These are phyloP conservation scores for Fusarium sp. DNA, from an alignment of 2,329 filamentous ascomycete genomes.

Conservation along the genomic window DNA sequence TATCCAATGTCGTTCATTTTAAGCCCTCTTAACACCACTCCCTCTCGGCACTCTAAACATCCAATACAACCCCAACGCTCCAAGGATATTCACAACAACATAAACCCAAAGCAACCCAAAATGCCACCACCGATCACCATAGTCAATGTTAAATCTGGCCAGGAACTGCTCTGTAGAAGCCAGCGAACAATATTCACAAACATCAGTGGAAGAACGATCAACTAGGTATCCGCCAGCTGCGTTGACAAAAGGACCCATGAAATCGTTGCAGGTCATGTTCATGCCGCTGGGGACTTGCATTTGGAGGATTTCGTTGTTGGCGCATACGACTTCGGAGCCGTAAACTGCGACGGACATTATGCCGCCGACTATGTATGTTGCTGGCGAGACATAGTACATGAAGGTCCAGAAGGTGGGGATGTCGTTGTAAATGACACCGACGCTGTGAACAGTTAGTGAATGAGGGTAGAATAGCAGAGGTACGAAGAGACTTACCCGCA, in stretches of 20 bases:
- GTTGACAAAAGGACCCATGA: slow-evolving; percentile 58
- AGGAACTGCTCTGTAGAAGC: slow-evolving; percentile 54
- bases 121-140: slow-evolving; percentile 64
- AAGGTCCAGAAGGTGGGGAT: slow-evolving; percentile 78
- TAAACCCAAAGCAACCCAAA: slow-evolving; percentile 66
- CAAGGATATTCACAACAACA: slow-evolving; percentile 60
- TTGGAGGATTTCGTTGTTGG: slow-evolving; percentile 59
- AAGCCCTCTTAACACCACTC: slow-evolving; percentile 38
- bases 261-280: slow-evolving; percentile 62
- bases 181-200: slow-evolving; percentile 59
- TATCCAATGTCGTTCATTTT: neutral
- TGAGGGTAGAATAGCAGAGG: rapidly evolving
- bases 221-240: slow-evolving; percentile 59
- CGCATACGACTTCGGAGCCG: slow-evolving; percentile 39
- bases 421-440: slow-evolving; percentile 65
- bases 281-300: slow-evolving; percentile 64
- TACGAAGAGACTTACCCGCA: slow-evolving; percentile 50
- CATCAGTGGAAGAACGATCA: slow-evolving; percentile 54
- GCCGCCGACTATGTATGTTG: slow-evolving; percentile 74
- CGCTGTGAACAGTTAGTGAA: slow-evolving; percentile 53
- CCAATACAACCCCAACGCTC: slow-evolving; percentile 61
- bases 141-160: slow-evolving; percentile 56
- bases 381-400: slow-evolving; percentile 75
- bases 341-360: slow-evolving; percentile 58
- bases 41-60: slow-evolving; percentile 50